A percentile compares a stretch with the other conserved stretches of the same genome.
phyloP scores from a whole-genome alignment of 805 yeast species.

The Myxozyma nipponensis region DNA sequence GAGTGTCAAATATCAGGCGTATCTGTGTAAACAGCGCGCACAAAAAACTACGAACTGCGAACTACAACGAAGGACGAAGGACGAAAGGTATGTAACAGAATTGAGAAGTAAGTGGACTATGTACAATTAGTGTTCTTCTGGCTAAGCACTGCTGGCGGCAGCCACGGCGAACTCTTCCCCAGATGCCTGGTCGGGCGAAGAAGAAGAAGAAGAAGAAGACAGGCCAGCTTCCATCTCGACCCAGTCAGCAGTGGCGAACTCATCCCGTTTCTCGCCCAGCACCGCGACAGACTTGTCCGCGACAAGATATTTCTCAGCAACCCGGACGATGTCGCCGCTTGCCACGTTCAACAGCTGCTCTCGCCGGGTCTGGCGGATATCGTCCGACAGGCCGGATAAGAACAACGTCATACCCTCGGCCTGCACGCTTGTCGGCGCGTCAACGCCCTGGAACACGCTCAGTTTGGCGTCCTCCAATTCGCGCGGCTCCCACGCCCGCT shows the following conservation, averaged over 20 bases:
- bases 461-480: slow-evolving; percentile 88
- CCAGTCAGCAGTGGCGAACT: not conserved
- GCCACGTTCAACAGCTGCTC: slow-evolving; percentile 64
- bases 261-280: slow-evolving; percentile 2
- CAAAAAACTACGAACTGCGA: too few relatives aligned
- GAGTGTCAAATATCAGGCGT: not conserved
- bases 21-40: too few relatives aligned
- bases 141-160: too few relatives aligned
- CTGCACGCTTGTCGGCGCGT: slow-evolving; percentile 80
- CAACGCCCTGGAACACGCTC: slow-evolving; percentile 84
- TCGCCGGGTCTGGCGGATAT: slow-evolving; percentile 76
- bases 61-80: too few relatives aligned
- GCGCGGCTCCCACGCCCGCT: slow-evolving; percentile 51
- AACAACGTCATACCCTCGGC: slow-evolving; percentile 70
- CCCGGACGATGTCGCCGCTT: slow-evolving; percentile 59
- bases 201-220: not conserved
- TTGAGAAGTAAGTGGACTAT: too few relatives aligned
- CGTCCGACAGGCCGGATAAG: slow-evolving; percentile 67
- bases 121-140: too few relatives aligned
- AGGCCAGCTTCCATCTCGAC: not conserved
- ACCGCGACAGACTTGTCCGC: slow-evolving; percentile 9
- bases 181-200: too few relatives aligned
- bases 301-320: slow-evolving; percentile 60
- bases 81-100: too few relatives aligned
- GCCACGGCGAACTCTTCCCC: too few relatives aligned